Evolutionary conservation across 2,329 filamentous ascomycete genomes (phyloP).

Genomic region (Knufia fluminis): DNA sequence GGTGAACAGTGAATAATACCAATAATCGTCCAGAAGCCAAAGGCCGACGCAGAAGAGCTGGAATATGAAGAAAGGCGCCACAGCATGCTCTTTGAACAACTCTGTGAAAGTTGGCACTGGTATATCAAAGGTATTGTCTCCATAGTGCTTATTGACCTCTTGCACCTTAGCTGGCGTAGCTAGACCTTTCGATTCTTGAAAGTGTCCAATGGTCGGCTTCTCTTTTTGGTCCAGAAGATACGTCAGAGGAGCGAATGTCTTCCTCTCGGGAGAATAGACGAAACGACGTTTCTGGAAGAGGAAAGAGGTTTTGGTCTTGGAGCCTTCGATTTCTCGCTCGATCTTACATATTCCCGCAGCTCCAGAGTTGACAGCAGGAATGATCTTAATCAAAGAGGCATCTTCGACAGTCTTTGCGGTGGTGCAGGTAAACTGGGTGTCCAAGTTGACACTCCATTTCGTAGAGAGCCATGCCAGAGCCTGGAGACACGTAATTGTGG

Average conservation of each 20-base stretch:
- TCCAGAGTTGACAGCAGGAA: slow-evolving; percentile 82
- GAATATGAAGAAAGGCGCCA: slow-evolving; percentile 98
- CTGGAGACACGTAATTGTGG: slow-evolving; percentile 78
- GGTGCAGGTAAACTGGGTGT: slow-evolving; percentile 69
- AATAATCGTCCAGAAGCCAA: slow-evolving; percentile 99
- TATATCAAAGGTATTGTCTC: slow-evolving; percentile 92
- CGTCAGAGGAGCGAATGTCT: slow-evolving; percentile 69
- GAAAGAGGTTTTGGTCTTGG: slow-evolving; percentile 73
- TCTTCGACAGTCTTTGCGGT: slow-evolving; percentile 60
- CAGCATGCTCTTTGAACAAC: slow-evolving; percentile 95
- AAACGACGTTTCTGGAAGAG: slow-evolving; percentile 98
- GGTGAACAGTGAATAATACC: slow-evolving; percentile 99
- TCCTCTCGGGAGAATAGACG: slow-evolving; percentile 62
- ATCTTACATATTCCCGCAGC: slow-evolving; percentile 78
- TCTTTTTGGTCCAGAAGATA: slow-evolving; percentile 81
- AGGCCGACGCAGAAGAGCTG: slow-evolving; percentile 97
- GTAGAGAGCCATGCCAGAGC: slow-evolving; percentile 89
- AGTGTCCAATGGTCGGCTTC: slow-evolving; percentile 66
- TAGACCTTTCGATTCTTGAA: slow-evolving; percentile 73
- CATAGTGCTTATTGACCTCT: slow-evolving; percentile 82
- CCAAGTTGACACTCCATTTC: slow-evolving; percentile 90
- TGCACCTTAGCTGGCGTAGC: slow-evolving; percentile 64
- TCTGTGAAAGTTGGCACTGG: slow-evolving; percentile 92
- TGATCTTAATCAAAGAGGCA: slow-evolving; percentile 82
- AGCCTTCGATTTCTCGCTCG: slow-evolving; percentile 63